Percentiles rank a stretch among this genome's conserved stretches.
phyloP scores from a whole-genome alignment of 1,284 basidiomycete genomes.

The Leccinum olivaceoglutinosum region DNA sequence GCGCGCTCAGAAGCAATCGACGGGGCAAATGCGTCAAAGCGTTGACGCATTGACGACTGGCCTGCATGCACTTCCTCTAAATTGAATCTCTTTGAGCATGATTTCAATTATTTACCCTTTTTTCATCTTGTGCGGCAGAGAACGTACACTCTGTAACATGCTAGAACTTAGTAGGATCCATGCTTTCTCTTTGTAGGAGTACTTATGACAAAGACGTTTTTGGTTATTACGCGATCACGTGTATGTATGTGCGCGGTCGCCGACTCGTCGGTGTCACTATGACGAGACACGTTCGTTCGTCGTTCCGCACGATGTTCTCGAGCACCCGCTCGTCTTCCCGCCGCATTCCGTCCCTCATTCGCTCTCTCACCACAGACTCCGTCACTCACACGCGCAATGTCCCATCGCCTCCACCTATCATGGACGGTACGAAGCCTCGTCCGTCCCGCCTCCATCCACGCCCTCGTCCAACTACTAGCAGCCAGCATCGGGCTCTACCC shows the following conservation, averaged over 20 bases:
- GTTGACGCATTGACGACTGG: conserved; percentile 22
- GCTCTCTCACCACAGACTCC: conserved; percentile 25
- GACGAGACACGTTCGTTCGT: conserved; percentile 13
- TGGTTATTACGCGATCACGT: conserved; percentile 13
- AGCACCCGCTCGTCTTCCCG: conserved; percentile 12
- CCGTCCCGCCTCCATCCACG: conserved; percentile 34
- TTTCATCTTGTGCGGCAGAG: conserved; percentile 7
- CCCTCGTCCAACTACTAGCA: conserved; percentile 44
- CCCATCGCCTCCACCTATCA: conserved; percentile 19
- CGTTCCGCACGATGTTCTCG: conserved; percentile 22
- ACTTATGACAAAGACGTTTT: neutral
- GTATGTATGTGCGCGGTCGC: neutral
- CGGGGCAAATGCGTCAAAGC: conserved; percentile 27
- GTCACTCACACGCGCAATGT: conserved; percentile 17
- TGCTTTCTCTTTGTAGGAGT: neutral
- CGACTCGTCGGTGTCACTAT: neutral
- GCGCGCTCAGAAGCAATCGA: conserved; percentile 51
- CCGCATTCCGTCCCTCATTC: conserved; percentile 18
- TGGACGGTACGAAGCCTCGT: conserved; percentile 21
- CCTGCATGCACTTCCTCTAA: conserved; percentile 5
- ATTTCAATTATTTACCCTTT: conserved; percentile 18
- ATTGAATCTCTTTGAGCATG: neutral
- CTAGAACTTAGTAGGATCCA: neutral
- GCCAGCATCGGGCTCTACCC: conserved; percentile 40
- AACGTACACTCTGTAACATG: neutral